Percentiles rank a stretch among this genome's conserved stretches.
Evolutionary conservation across 345 rosid genomes (phyloP).

Genomic region (Corymbia maculata): DNA sequence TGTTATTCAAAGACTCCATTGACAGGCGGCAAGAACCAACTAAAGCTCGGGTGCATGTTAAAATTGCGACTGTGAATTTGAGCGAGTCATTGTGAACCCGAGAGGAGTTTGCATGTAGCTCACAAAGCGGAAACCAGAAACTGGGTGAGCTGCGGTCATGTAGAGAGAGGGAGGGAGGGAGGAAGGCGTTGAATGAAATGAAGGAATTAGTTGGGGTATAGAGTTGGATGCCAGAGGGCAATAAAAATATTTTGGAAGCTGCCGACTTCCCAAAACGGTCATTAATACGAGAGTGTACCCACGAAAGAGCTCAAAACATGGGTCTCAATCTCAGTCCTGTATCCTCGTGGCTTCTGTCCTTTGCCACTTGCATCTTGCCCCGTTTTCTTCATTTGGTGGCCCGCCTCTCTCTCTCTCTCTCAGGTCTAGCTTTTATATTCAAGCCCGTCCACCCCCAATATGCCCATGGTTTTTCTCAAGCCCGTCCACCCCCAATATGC

Average conservation of each 20-base stretch:
- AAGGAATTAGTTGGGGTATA: not conserved
- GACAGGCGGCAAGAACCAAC: not conserved
- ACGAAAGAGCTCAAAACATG: not conserved
- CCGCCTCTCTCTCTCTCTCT: not conserved
- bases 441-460: too few relatives aligned
- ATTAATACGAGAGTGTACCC: slow-evolving; percentile 6
- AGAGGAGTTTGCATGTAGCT: not conserved
- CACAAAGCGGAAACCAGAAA: not conserved
- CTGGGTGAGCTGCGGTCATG: not conserved
- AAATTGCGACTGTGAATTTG: not conserved
- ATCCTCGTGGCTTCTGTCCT: not conserved
- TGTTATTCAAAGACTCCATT: not conserved
- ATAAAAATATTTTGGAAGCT: not conserved
- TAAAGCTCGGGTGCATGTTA: not conserved
- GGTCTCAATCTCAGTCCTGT: not conserved
- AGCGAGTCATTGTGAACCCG: not conserved
- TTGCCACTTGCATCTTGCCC: not conserved
- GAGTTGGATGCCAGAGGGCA: not conserved
- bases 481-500: not conserved
- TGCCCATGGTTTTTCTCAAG: too few relatives aligned
- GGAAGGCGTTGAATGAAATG: slow-evolving; percentile 14
- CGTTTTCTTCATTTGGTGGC: not conserved
- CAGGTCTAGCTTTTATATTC: too few relatives aligned
- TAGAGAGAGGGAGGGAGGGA: not conserved
- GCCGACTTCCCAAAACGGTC: slow-evolving; percentile 33